Base-by-base conservation (phyloP, 768 basidiomycete genomes). In the Royoungia palumana region DNA sequence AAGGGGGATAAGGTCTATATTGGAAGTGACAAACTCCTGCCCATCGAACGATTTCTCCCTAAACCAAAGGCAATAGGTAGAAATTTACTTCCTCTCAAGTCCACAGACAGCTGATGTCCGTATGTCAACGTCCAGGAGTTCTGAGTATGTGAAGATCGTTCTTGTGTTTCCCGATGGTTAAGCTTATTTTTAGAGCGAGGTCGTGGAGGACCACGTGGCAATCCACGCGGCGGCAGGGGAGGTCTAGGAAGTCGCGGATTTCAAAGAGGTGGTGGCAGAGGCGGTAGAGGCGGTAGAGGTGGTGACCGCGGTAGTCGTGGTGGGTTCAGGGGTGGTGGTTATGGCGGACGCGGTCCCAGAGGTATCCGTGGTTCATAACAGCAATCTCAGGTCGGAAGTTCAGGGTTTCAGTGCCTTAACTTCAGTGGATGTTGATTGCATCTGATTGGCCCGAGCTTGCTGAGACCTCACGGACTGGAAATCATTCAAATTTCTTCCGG, bases 1-100 rank as follows among this genome's bases (percentile, higher is more conserved):
- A 90, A 88, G 63, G 96, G 96, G 38, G 96, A 99, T 74, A 97
- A 95, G 66, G 90, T 99, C 37, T 99, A 90, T 69, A 97, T 99
- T 63, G 90, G 83, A 35, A 86, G 87, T n/a, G 96, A 99, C 74
- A 98, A 97, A 71, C 80, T 98, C 45, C 75, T 99, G 35, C 95
- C 96, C 8, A 85, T 98, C 46, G 96, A 99, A 54, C 76, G 96
- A 57, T 99, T 99, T 74, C 74, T 99, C 53, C 96, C 96, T 8
- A 97, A 93, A 73, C 94, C 95, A 45, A 98, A 96, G 75, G 74
- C 77, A 17, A 76, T 70, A 49, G 90, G 87, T 69, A 87, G 78
- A 75, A n/a, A 58, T 46, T 74, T 67, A 22, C 55, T 24, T 44
- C 36, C 49, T 30, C 50, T 42, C 49, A 35, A 58, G 17, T 35